Base-by-base conservation (phyloP, 1,284 basidiomycete genomes). In the Ganoderma resinaceum region DNA sequence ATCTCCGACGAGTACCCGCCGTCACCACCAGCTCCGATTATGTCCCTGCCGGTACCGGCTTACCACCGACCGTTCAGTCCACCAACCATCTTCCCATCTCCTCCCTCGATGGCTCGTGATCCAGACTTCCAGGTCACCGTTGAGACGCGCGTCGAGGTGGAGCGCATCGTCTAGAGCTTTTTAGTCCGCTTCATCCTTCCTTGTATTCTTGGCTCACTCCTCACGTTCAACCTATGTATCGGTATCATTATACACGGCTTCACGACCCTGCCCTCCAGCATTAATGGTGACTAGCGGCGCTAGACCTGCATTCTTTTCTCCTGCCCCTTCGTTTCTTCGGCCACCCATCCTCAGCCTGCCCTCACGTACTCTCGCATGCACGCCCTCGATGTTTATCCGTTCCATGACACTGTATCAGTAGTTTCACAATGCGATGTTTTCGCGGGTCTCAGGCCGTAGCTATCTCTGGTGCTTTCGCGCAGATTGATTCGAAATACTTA, bases 21-120 rank as follows among this genome's bases (percentile, higher is more conserved):
- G 9, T 52, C 61, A n/a, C 61, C 61, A 5, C 61, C 61, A 3
- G 31, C 61, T 9, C 61, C 61, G 11, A 29, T 62, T 1, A 16
- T 38, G 18, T 53, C 46, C 31, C 18, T 35, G 8, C 43, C 61
- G 26, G 42, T 61, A 20, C 61, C 61, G 31, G 8, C 46, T 16
- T 62, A 62, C 46, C 61, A 62, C 20, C 26, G 61, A 2, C 61
- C 61, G 11, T 62, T 62, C 33, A 35, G 31, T 20, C 43, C 61
- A 6, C 61, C 60, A 16, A 64, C 55, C 38, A 35, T 64, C 40
- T 64, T 33, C 55, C 55, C 55, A 16, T 29, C 31, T 35, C 33
- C 55, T 33, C 31, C 55, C 16, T n/a, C 55, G 55, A 18, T 35
- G 29, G 11, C 31, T 33, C 29, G 16, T 8, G 16, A n/a, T 8